Evolutionary conservation across 2,329 filamentous ascomycete genomes (phyloP), one percentile per base, ranked within the genome.

Genomic region (Cryoendolithus antarcticus): DNA sequence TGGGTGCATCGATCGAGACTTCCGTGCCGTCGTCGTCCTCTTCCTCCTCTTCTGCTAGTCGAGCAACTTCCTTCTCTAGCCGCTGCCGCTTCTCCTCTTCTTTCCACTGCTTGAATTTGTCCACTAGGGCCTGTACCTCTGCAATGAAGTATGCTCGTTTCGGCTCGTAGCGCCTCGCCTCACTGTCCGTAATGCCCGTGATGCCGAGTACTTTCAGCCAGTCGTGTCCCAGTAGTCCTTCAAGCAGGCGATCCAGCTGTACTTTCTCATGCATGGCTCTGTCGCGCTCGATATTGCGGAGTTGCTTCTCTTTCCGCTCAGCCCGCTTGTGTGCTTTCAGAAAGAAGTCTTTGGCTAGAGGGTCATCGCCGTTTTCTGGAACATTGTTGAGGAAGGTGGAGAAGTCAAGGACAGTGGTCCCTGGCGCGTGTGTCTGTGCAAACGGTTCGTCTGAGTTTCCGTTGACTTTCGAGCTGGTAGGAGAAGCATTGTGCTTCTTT

Each of bases 131-230:
- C 46, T 85, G 72, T 41, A 93, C 88, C 44, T 93, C 86, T 40
- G 71, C 74, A 51, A 95, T 81, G 56, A 95, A 93, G 57, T 89
- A 79, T 44, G 80, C 72, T 21, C 91, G 75, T 44, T 91, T 91
- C 2, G 82, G 78, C 60, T 94, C 86, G 60, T 86, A 95, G 24
- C 80, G 74, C 59, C 82, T 91, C 62, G 85, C 89, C 54, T 85
- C 84, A 13, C 77, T 77, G 54, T 95, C 88, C 0, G 86, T 93
- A 30, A 93, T 65, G 31, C 74, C 85, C 47, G 78, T 89, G 28
- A 96, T 81, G 19, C 89, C 91, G 77, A 98, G 86, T 3, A 88
- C 75, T 44, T 83, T 80, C 41, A 95, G 69, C 91, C 91, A 98
- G 60, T 96, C 91, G 42, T 83, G 85, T 2, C 89, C 84, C 57